Conservation (phyloP, 257 asterid species). For the Solanum pimpinellifolium region DNA sequence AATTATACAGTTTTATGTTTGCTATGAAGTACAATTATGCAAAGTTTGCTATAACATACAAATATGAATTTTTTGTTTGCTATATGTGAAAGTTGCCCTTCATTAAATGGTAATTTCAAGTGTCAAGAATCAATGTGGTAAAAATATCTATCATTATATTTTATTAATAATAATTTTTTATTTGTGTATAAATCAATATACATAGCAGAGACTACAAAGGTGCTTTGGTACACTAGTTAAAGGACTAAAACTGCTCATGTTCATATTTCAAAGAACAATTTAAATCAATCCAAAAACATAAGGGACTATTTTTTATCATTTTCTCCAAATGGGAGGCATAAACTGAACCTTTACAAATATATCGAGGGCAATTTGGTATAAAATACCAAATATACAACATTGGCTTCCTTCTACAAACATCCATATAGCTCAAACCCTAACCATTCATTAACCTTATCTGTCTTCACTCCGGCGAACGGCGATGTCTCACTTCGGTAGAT, state of each 20-base stretch:
- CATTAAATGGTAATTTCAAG: background rate
- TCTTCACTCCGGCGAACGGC: background rate
- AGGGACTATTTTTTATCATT: background rate
- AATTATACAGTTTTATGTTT: too few species aligned
- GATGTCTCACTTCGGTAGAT: slow-evolving; percentile 58
- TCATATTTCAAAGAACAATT: background rate
- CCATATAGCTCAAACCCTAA: background rate
- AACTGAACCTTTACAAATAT: background rate
- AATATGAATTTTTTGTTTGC: too few species aligned
- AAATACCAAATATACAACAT: background rate
- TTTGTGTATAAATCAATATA: background rate
- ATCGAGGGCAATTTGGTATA: background rate
- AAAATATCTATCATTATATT: background rate
- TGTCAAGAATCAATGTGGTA: background rate
- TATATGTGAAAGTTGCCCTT: background rate
- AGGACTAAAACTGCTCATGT: too few species aligned
- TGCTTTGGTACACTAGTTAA: background rate
- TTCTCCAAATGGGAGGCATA: background rate
- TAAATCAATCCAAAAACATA: background rate
- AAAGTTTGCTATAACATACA: too few species aligned
- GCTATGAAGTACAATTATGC: too few species aligned
- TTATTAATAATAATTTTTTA: background rate
- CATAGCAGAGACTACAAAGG: background rate
- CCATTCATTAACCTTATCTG: background rate
- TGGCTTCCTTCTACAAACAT: background rate